Base-by-base conservation (phyloP, 2,329 filamentous ascomycete species). In the Cercospora sp. region DNA sequence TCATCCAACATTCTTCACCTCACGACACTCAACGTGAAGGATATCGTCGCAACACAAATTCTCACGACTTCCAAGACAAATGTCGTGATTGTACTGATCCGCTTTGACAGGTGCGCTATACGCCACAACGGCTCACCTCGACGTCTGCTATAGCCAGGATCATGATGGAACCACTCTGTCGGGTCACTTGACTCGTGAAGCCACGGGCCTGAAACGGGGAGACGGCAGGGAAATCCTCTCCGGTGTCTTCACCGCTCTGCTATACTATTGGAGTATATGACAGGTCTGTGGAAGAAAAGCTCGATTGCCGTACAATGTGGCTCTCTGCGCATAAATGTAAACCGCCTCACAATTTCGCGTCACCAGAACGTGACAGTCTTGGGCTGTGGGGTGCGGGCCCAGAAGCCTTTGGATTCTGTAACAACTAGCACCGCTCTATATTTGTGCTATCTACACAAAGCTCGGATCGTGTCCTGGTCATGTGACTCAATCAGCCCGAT, bases 371-470 rank as follows among this genome's bases (percentile, higher is more conserved):
- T 53, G 49, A 53, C 24, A 8, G 24, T 53, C 49, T 26, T 53
- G 12, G 5, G 10, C 49, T 30, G 13, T 28, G 21, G 24, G 21
- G 24, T 16, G 21, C 49, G 3, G 13, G 21, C 21, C 24, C 32
- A 57, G 45, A 24, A 21, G 45, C 30, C 61, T 30, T 63, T 37
- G 43, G 40, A 37, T 59, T 51, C 63, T 65, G 37, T 18, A 28
- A 64, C 37, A 51, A 43, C 58, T 37, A 45, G 62, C 63, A 45
- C 43, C 59, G 40, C 37, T 62, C 66, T 68, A 68, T 70, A 62
- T 66, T 61, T 30, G 37, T 51, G 49, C 45, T 53, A 51, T 40
- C 55, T 58, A 61, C 66, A 61, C 63, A 53, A 34, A 40, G n/a
- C 21, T 28, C 49, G 40, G 45, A 37, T 16, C 28, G 30, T n/a